Percentiles rank a stretch among this genome's conserved stretches.
phyloP scores from a whole-genome alignment of 768 basidiomycete genomes.

The Boletus rubescentipes region DNA sequence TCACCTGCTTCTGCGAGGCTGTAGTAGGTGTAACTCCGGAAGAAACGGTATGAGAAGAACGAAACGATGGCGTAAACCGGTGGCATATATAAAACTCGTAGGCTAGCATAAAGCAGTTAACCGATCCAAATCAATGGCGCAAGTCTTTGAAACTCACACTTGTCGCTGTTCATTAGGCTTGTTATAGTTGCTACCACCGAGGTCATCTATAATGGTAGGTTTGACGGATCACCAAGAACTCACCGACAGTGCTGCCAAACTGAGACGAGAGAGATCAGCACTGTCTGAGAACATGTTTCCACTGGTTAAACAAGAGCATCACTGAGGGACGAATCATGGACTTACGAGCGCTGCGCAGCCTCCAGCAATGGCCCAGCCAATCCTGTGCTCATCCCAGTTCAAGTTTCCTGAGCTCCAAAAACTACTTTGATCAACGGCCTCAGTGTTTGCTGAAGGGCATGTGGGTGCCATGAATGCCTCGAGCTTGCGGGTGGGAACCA shows the following conservation, averaged over 20 bases:
- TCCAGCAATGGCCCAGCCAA: constrained; percentile 76
- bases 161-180: constrained; percentile 75
- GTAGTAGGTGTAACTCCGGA: constrained; percentile 72
- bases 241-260: constrained; percentile 66
- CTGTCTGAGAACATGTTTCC: constrained; percentile 42
- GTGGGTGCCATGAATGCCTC: constrained; percentile 21
- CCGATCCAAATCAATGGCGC: neutral
- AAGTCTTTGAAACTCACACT: constrained; percentile 48
- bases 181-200: constrained; percentile 60
- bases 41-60: constrained; percentile 84
- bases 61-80: constrained; percentile 78
- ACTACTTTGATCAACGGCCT: constrained; percentile 51
- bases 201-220: neutral
- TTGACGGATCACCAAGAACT: constrained; percentile 18
- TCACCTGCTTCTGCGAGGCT: constrained; percentile 49
- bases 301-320: neutral
- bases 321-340: constrained; percentile 6
- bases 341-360: constrained; percentile 56
- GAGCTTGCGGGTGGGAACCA: neutral
- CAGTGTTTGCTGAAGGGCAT: constrained; percentile 55
- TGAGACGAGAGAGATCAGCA: constrained; percentile 56
- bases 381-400: constrained; percentile 62
- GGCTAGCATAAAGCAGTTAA: constrained; percentile 34
- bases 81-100: constrained; percentile 86
- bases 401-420: constrained; percentile 59